A percentile compares a stretch with the other conserved stretches of the same genome.
These are phyloP conservation scores for Zygosaccharomyces pseudobailii DNA, from an alignment of 1,139 yeast species.

Conservation along the genomic window DNA sequence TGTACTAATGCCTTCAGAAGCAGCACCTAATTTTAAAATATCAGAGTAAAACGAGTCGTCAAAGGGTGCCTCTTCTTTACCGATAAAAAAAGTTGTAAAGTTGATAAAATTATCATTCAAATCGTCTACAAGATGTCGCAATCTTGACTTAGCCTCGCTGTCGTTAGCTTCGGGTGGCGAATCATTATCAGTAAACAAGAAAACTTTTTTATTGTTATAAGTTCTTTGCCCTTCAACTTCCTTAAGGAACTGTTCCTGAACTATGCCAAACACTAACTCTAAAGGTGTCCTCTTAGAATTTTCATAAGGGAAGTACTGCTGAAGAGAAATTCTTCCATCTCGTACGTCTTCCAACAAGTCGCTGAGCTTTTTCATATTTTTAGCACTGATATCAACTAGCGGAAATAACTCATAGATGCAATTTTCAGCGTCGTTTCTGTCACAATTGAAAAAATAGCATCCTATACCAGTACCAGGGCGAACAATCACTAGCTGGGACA, in stretches of 20 bases:
- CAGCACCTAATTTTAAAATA: constrained; percentile 38
- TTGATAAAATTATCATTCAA: constrained; percentile 47
- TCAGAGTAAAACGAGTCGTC: constrained; percentile 54
- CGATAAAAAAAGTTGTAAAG: constrained; percentile 63
- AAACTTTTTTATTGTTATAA: constrained; percentile 42
- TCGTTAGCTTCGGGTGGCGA: constrained; percentile 42
- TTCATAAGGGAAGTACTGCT: constrained; percentile 29
- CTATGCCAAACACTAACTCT: constrained; percentile 33
- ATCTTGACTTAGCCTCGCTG: constrained; percentile 36
- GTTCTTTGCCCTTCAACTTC: constrained; percentile 33
- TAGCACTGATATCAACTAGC: constrained; percentile 39
- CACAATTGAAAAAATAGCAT: constrained; percentile 54
- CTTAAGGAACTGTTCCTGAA: constrained; percentile 38
- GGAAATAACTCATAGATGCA: constrained; percentile 39
- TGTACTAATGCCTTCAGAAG: constrained; percentile 8
- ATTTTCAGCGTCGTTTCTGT: constrained; percentile 21
- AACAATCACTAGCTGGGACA: constrained; percentile 54
- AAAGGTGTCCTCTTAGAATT: constrained; percentile 27
- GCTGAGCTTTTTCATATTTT: constrained; percentile 38
- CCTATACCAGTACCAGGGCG: constrained; percentile 65
- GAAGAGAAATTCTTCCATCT: constrained; percentile 17
- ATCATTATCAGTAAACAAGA: constrained; percentile 59
- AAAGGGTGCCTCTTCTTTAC: constrained; percentile 39
- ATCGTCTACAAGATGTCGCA: constrained; percentile 61
- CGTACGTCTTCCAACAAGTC: constrained; percentile 37